A percentile compares a stretch with the other conserved stretches of the same genome.
Conservation (phyloP, 345 rosid species). For the Eucalyptus pumila region DNA sequence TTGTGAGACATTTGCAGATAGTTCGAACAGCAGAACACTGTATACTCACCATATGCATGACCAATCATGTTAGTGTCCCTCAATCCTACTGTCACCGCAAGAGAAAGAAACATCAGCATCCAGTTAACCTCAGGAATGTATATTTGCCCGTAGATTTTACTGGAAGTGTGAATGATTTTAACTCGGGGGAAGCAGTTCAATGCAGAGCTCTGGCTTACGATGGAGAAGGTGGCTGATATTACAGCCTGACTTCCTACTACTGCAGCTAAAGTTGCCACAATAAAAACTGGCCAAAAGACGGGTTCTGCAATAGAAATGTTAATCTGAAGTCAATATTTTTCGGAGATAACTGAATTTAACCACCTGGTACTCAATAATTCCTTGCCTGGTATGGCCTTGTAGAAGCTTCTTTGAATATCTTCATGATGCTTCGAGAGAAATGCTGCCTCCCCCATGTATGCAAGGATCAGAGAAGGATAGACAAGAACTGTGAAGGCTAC, state of each 20-base stretch:
- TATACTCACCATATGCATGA: constrained; percentile 63
- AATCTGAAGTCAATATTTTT: background rate
- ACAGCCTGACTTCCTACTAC: constrained; percentile 90
- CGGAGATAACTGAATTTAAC: background rate
- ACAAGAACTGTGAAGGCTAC: constrained; percentile 64
- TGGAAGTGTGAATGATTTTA: constrained; percentile 72
- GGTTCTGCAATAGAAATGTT: constrained; percentile 27
- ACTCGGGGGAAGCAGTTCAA: constrained; percentile 84
- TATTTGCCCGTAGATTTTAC: constrained; percentile 66
- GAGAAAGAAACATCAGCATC: constrained; percentile 74
- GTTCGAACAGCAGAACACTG: background rate
- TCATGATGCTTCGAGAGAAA: constrained; percentile 67
- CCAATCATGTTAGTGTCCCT: constrained; percentile 66
- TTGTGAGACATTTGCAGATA: background rate
- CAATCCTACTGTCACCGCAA: constrained; percentile 60
- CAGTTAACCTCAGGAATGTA: constrained; percentile 92
- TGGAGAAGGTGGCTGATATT: constrained; percentile 82
- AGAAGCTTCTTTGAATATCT: constrained; percentile 70
- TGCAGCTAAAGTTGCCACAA: constrained; percentile 75
- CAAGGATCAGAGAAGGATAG: constrained; percentile 78
- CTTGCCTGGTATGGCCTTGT: constrained; percentile 85
- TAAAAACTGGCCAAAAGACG: constrained; percentile 82
- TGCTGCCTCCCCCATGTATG: constrained; percentile 95
- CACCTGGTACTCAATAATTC: background rate
- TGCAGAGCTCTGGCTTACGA: constrained; percentile 75